phyloP scores from a whole-genome alignment of 2,329 filamentous ascomycete species.

The Diaporthe australafricana region DNA sequence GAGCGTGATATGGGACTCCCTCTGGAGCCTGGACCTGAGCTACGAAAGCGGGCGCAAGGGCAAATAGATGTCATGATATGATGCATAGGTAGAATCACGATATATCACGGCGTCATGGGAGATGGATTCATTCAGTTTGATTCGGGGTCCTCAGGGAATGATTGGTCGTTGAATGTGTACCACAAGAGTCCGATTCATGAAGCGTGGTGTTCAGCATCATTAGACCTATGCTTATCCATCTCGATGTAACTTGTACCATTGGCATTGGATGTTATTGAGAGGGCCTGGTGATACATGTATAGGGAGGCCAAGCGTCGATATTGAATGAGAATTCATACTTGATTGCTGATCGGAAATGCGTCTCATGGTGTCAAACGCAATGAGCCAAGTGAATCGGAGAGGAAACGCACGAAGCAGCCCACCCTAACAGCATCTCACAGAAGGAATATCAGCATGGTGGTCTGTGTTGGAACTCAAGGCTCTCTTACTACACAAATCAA shows the following conservation, averaged over 20 bases:
- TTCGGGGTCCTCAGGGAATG: not conserved
- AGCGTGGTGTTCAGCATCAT: slow-evolving; percentile 16
- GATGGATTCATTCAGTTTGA: not conserved
- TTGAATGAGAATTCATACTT: not conserved
- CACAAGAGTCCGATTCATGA: not conserved
- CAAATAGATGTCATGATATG: slow-evolving; percentile 18
- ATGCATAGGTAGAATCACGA: not conserved
- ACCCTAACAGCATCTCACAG: no score
- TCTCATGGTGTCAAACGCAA: not conserved
- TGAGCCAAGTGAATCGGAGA: not conserved
- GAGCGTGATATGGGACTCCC: slow-evolving; percentile 70
- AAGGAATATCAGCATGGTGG: no score
- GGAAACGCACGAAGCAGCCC: no score
- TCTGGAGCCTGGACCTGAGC: slow-evolving; percentile 71
- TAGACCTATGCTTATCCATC: not conserved
- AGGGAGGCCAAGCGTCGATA: not conserved
- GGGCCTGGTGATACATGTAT: not conserved
- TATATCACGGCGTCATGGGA: slow-evolving; percentile 46
- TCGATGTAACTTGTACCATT: not conserved
- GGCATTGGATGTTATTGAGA: not conserved
- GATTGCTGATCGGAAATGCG: not conserved
- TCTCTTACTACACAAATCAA: no score
- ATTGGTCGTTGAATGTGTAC: not conserved
- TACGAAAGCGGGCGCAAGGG: slow-evolving; percentile 57
- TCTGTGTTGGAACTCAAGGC: no score